phyloP scores from a whole-genome alignment of 352 stramenopile species.

The Phytophthora tubulina region DNA sequence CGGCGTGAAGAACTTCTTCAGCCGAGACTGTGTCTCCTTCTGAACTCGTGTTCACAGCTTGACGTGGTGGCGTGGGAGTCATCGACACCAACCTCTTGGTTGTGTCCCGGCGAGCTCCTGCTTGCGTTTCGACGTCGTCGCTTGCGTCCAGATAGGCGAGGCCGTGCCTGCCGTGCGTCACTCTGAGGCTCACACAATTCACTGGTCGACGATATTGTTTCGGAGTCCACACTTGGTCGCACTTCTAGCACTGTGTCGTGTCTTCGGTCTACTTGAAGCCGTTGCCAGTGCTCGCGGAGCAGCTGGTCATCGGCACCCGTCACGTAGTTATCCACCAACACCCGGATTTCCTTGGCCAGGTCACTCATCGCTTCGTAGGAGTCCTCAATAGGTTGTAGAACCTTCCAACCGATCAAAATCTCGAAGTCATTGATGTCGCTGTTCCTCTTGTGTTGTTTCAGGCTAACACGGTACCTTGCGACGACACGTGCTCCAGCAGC shows the following conservation, averaged over 20 bases:
- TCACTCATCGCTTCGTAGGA: not conserved
- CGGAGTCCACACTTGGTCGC: not conserved
- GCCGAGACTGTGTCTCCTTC: too few species aligned
- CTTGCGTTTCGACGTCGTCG: not conserved
- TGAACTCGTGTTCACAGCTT: too few species aligned
- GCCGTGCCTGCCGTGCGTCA: not conserved
- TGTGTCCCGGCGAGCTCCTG: not conserved
- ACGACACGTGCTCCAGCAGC: constrained; percentile 2
- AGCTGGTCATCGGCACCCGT: not conserved
- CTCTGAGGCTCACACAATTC: not conserved
- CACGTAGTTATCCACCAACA: not conserved
- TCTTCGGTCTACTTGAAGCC: not conserved
- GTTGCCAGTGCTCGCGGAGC: not conserved
- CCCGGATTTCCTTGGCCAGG: not conserved
- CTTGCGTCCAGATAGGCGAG: not conserved
- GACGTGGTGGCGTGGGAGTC: too few species aligned
- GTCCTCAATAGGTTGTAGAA: not conserved
- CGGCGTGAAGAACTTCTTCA: not conserved
- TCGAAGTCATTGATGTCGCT: not conserved
- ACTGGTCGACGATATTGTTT: not conserved
- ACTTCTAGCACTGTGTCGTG: not conserved
- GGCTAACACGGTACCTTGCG: not conserved
- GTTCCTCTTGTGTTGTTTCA: not conserved
- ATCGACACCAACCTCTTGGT: not conserved
- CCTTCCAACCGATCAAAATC: not conserved